A percentile compares a stretch with the other conserved stretches of the same genome.
Evolutionary conservation across 495 filamentous ascomycete species (phyloP).

Genomic region (Daldinia decipiens): DNA sequence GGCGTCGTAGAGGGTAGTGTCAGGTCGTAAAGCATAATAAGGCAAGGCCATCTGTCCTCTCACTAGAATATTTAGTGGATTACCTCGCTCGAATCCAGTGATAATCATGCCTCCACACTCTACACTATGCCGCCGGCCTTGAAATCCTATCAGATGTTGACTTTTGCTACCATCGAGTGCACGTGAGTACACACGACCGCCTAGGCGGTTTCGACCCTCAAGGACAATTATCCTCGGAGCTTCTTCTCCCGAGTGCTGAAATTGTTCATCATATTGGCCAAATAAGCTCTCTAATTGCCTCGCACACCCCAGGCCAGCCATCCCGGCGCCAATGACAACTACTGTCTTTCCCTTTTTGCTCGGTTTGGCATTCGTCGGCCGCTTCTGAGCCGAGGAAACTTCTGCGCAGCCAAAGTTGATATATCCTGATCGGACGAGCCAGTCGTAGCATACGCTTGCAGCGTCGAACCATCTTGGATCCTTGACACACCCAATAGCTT

Average conservation of each 20-base stretch:
- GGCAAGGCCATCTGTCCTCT: constrained; percentile 89
- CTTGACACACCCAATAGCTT: constrained; percentile 92
- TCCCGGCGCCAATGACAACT: constrained; percentile 92
- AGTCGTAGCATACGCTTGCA: constrained; percentile 89
- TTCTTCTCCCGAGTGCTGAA: constrained; percentile 68
- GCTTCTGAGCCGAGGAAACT: constrained; percentile 53
- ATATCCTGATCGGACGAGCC: constrained; percentile 89
- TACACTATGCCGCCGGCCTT: constrained; percentile 78
- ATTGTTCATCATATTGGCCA: constrained; percentile 74
- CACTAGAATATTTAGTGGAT: constrained; percentile 89
- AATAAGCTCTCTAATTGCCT: constrained; percentile 89
- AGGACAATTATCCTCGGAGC: constrained; percentile 81
- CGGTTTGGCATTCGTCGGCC: constrained; percentile 47
- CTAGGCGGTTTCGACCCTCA: constrained; percentile 87
- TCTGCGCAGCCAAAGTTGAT: constrained; percentile 97
- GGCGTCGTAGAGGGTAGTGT: constrained; percentile 89
- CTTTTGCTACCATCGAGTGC: constrained; percentile 62
- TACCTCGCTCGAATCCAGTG: constrained; percentile 94
- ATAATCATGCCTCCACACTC: constrained; percentile 98
- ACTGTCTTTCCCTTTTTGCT: constrained; percentile 71
- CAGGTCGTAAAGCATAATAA: constrained; percentile 84
- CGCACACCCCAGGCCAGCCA: constrained; percentile 91
- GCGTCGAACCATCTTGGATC: constrained; percentile 91
- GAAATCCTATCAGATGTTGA: constrained; percentile 48
- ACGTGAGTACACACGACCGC: constrained; percentile 95